Base-by-base conservation (phyloP, 345 rosid species). In the Angophora floribunda region DNA sequence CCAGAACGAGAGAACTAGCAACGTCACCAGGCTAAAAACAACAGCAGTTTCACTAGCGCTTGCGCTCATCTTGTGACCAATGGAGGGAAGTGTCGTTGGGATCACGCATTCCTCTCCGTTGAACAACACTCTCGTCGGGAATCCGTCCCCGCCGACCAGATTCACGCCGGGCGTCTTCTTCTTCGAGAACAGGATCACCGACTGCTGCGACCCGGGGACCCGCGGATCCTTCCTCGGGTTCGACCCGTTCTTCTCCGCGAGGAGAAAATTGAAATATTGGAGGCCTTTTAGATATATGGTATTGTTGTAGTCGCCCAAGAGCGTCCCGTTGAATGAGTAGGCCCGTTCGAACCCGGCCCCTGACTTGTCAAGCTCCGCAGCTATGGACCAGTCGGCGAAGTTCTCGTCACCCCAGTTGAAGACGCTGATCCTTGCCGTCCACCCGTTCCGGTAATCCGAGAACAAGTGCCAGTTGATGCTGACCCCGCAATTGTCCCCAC, bases 201-300 rank as follows among this genome's bases (percentile, higher is more conserved):
- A 93, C 44, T 94, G 96, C 28, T 89, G 95, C 52, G 91, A 80
- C 2, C 96, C 97, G 0, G 97, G 96, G 22, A 94, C 88, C 45
- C 88, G 90, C 17, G 93, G 90, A 79, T 92, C 94, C 65, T 91
- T 93, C 84, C 52, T 90, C 1, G 94, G 96, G 52, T 90, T 89
- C 11, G 88, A 22, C 13, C 93, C 91, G 22, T 91, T 90, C 85
- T 22, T 88, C 86, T 86, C 88, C 14, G 91, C 93, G 11, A 95
- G 44, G n/a, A 93, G 91, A 87, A 86, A 95, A 75, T 88, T 92
- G 90, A 87, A 53, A 41, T 89, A 90, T 4, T 41, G 59, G 19
- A 89, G 45, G 9, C 94, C 95, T 21, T 90, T 88, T 63, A 93
- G 70, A 88, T 92, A 82, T 50, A 92, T 89, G 4, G 92, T 94